Evolutionary conservation across 225 moss, liverwort and hornwort genomes (phyloP).

Genomic region (Physcomitrium patens): DNA sequence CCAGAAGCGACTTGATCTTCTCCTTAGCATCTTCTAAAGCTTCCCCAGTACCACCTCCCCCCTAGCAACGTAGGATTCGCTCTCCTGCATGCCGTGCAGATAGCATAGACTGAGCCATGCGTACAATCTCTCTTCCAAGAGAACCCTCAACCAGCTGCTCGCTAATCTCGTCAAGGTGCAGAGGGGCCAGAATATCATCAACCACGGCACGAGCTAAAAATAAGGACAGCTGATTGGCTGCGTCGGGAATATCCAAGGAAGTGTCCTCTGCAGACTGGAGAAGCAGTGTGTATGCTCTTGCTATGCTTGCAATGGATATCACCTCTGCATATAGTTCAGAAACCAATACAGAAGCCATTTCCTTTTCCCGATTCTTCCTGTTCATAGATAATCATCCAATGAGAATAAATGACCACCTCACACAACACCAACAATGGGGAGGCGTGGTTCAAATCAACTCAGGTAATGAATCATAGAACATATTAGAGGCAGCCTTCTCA

Average conservation of each 20-base stretch:
- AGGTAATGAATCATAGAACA: background rate
- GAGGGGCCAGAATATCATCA: slow-evolving; percentile 84
- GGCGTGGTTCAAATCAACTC: background rate
- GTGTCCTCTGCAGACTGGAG: slow-evolving; percentile 86
- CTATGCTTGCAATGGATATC: slow-evolving; percentile 74
- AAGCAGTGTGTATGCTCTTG: slow-evolving; percentile 71
- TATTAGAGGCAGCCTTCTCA: background rate
- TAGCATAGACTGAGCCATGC: slow-evolving; percentile 67
- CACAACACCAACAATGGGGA: background rate
- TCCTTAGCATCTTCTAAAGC: slow-evolving; percentile 83
- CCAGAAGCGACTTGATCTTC: slow-evolving; percentile 80
- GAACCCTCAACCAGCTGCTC: slow-evolving; percentile 69
- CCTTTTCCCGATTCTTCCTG: slow-evolving; percentile 85
- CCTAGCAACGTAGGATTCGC: slow-evolving; percentile 88
- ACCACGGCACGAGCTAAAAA: slow-evolving; percentile 88
- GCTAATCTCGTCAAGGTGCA: slow-evolving; percentile 81
- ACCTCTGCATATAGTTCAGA: slow-evolving; percentile 85
- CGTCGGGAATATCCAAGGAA: slow-evolving; percentile 82
- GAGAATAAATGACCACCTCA: background rate
- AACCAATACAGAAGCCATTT: slow-evolving; percentile 81
- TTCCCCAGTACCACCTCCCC: slow-evolving; percentile 80
- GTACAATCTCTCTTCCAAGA: slow-evolving; percentile 79
- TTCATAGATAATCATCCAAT: background rate
- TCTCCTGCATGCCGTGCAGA: slow-evolving; percentile 79
- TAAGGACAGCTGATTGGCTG: slow-evolving; percentile 77